phyloP scores from a whole-genome alignment of 371 early-diverging fungal species.

The Mortierella sp. region DNA sequence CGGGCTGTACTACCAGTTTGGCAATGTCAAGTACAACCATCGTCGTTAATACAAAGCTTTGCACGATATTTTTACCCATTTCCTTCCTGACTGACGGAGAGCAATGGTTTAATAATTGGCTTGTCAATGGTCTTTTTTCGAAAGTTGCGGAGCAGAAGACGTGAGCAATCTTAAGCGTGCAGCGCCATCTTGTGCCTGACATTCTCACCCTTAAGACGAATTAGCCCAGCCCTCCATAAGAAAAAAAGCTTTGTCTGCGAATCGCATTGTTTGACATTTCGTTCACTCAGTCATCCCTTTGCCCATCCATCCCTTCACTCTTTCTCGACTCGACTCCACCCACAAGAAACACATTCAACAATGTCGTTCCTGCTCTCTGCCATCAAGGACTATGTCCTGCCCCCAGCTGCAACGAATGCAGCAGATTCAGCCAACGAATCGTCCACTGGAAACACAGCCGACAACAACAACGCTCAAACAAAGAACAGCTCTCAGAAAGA shows the following conservation, averaged over 20 bases:
- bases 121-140: no score
- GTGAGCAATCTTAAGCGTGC: not conserved
- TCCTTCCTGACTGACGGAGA: no score
- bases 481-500: not conserved
- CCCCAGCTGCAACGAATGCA: constrained; percentile 1
- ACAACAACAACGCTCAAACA: not conserved
- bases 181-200: not conserved
- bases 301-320: not conserved
- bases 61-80: no score
- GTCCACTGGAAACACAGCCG: not conserved
- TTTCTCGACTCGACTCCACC: not conserved
- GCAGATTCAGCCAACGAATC: not conserved
- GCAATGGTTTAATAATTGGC: not conserved
- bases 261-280: not conserved
- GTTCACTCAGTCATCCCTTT: not conserved
- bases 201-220: constrained; percentile 1
- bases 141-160: not conserved
- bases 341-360: not conserved
- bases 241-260: constrained; percentile 57
- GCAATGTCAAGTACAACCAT: constrained; percentile 48
- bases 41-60: not conserved
- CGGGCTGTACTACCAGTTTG: constrained; percentile 68
- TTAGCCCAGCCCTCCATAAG: constrained; percentile 13
- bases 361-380: constrained; percentile 40
- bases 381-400: constrained; percentile 37